Evolutionary conservation across 768 basidiomycete genomes (phyloP).

Genomic region (Auricularia cornea): DNA sequence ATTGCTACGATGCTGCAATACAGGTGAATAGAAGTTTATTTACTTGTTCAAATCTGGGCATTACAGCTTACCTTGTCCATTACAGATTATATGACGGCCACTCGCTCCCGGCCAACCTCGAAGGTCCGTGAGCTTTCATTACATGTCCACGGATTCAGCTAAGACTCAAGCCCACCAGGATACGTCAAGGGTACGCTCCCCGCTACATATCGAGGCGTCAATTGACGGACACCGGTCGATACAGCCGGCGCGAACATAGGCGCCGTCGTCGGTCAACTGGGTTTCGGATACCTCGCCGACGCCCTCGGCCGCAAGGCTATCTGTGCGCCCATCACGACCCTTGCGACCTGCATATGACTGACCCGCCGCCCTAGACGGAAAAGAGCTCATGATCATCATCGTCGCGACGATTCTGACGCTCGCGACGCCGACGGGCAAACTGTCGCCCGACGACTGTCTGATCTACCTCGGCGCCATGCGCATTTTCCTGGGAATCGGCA

Average conservation of each 20-base stretch:
- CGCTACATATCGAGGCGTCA: too few relatives aligned
- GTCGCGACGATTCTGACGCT: constrained; percentile 65
- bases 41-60: too few relatives aligned
- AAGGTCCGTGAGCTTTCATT: constrained; percentile 23
- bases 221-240: neutral
- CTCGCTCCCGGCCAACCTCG: constrained; percentile 42
- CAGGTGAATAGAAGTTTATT: neutral
- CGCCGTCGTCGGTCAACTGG: constrained; percentile 61
- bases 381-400: constrained; percentile 76
- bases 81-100: constrained; percentile 50
- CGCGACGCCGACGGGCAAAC: constrained; percentile 52
- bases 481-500: constrained; percentile 66
- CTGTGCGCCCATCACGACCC: constrained; percentile 38
- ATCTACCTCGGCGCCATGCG: constrained; percentile 62
- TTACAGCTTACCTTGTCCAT: constrained; percentile 57
- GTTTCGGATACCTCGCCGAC: constrained; percentile 61
- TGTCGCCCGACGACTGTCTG: constrained; percentile 43
- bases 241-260: constrained; percentile 51
- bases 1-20: constrained; percentile 4
- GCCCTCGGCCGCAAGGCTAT: constrained; percentile 60
- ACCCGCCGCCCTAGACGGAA: constrained; percentile 42
- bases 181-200: constrained; percentile 36
- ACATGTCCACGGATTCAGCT: neutral
- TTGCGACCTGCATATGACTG: constrained; percentile 6
- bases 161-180: constrained; percentile 14